These are phyloP conservation scores for Trypethelium eluteriae DNA, from an alignment of 495 filamentous ascomycete genomes.

Conservation along the genomic window DNA sequence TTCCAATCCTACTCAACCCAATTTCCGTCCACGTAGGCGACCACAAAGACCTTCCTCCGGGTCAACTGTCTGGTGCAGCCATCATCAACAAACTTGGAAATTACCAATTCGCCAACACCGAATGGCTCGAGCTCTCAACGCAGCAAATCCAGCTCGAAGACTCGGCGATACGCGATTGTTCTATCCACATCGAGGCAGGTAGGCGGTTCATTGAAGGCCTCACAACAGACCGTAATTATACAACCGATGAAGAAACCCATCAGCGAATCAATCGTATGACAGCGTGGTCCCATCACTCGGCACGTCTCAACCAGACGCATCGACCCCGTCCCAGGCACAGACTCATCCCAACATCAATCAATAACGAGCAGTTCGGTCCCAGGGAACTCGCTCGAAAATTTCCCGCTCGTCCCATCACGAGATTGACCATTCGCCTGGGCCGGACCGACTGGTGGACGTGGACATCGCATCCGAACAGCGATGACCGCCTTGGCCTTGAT, in stretches of 20 bases:
- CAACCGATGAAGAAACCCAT: conserved; percentile 1
- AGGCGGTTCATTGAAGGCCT: conserved; percentile 14
- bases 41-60: background rate
- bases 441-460: conserved; percentile 24
- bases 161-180: conserved; percentile 2
- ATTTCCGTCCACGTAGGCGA: conserved; percentile 16
- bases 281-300: background rate
- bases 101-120: conserved; percentile 24
- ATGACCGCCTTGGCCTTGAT: conserved; percentile 16
- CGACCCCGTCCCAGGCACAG: background rate
- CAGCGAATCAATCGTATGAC: background rate
- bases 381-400: background rate
- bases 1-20: conserved; percentile 21
- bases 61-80: background rate
- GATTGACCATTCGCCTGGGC: conserved; percentile 20
- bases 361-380: background rate
- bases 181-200: background rate
- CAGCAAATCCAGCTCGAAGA: conserved; percentile 20
- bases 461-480: conserved; percentile 1
- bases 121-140: conserved; percentile 20
- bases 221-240: background rate
- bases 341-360: background rate
- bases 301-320: background rate
- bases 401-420: conserved; percentile 17
- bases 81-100: conserved; percentile 7